phyloP scores from a whole-genome alignment of 257 asterid genomes.

The Dorcoceras hygrometricum region DNA sequence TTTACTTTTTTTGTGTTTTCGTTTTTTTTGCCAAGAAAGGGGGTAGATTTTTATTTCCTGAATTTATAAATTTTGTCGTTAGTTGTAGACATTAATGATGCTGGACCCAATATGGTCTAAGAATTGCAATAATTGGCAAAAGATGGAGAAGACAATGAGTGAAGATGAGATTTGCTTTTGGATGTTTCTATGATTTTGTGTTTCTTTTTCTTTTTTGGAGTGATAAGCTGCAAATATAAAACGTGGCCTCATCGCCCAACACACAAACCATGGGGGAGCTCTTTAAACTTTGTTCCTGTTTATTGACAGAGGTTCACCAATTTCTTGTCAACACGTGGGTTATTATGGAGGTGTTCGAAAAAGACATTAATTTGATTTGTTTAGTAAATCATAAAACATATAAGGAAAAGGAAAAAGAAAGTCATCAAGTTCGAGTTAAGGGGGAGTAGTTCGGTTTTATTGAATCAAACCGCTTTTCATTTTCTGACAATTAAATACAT shows the following conservation, averaged over 20 bases:
- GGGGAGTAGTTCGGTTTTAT: background rate
- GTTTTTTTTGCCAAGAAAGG: too few species aligned
- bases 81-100: background rate
- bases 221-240: constrained; percentile 12
- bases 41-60: background rate
- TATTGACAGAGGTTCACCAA: constrained; percentile 2
- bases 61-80: background rate
- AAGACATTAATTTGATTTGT: background rate
- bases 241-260: constrained; percentile 14
- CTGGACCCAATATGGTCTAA: background rate
- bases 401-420: background rate
- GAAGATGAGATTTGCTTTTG: constrained; percentile 6
- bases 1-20: too few species aligned
- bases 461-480: background rate
- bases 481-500: background rate
- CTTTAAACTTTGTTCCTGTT: background rate
- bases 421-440: too few species aligned
- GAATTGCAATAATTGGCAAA: constrained; percentile 15
- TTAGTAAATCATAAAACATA: too few species aligned
- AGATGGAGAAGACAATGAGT: constrained; percentile 17
- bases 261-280: background rate
- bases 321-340: constrained; percentile 16
- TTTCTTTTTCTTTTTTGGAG: background rate
- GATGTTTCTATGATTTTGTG: constrained; percentile 5
- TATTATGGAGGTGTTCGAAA: background rate